These are phyloP conservation scores for Peterozyma toletana DNA, from an alignment of 805 yeast genomes.

Conservation along the genomic window DNA sequence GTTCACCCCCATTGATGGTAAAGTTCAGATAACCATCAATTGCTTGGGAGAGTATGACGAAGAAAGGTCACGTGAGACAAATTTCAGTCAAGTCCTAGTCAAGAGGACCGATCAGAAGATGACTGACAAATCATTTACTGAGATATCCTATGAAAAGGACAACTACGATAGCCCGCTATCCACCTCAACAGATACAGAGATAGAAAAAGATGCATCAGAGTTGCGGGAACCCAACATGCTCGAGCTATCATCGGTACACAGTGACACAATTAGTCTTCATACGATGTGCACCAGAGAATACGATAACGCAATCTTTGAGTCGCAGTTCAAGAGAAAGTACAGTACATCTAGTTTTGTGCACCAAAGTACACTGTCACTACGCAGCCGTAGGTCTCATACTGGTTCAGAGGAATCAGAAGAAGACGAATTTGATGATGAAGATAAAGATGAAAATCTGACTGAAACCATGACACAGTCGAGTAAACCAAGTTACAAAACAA, in stretches of 20 bases:
- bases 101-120: slow-evolving; percentile 12
- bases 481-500: slow-evolving; percentile 3
- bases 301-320: slow-evolving; percentile 33
- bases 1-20: slow-evolving; percentile 87
- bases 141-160: background rate
- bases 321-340: slow-evolving; percentile 24
- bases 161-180: background rate
- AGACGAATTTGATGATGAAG: slow-evolving; percentile 7
- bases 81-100: slow-evolving; percentile 40
- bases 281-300: slow-evolving; percentile 24
- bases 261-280: slow-evolving; percentile 15
- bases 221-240: too few species aligned
- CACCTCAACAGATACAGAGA: background rate
- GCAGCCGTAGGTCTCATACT: background rate
- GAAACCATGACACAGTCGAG: slow-evolving; percentile 5
- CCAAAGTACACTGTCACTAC: background rate
- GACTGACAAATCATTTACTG: background rate
- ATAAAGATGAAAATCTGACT: slow-evolving; percentile 7
- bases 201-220: slow-evolving; percentile 3
- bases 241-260: background rate
- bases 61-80: slow-evolving; percentile 30
- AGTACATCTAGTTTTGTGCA: background rate
- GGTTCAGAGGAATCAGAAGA: background rate
- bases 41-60: slow-evolving; percentile 69
- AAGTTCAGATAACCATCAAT: slow-evolving; percentile 56